phyloP scores from a whole-genome alignment of 495 filamentous ascomycete species.

The Thermothielavioides terrestris region DNA sequence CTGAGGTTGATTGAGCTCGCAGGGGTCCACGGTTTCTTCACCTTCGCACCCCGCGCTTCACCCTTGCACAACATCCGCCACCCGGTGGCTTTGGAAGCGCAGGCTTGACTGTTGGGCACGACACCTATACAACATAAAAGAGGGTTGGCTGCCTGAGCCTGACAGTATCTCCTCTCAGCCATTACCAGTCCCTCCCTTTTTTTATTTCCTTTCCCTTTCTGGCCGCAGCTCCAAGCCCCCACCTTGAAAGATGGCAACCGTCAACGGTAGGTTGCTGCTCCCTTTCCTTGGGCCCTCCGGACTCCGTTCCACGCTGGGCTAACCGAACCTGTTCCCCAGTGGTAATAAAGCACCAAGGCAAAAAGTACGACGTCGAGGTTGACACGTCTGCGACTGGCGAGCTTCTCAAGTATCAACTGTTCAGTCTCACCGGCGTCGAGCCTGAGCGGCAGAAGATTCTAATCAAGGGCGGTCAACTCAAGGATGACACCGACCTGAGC shows the following conservation, averaged over 20 bases:
- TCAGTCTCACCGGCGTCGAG: conserved; percentile 89
- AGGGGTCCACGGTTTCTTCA: no score
- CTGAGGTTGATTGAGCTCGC: no score
- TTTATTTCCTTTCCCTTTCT: not conserved
- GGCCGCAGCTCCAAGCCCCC: not conserved
- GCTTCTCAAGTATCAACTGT: conserved; percentile 90
- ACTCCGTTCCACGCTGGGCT: no score
- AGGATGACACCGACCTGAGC: conserved; percentile 84
- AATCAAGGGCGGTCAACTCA: conserved; percentile 86
- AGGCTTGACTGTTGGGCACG: conserved; percentile 4
- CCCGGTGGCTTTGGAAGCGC: conserved; percentile 3
- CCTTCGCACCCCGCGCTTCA: conserved; percentile 19
- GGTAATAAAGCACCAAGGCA: conserved; percentile 88
- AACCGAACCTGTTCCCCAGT: conserved; percentile 46
- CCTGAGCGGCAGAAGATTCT: conserved; percentile 94
- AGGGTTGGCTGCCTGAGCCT: no score
- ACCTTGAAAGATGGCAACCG: conserved; percentile 18
- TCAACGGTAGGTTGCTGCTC: conserved; percentile 24
- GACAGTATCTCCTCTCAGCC: no score
- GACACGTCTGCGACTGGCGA: conserved; percentile 80
- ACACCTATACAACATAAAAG: not conserved
- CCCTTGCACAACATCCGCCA: conserved; percentile 16
- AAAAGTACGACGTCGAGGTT: conserved; percentile 86
- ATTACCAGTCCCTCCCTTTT: not conserved
- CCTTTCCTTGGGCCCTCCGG: no score